Percentiles rank a stretch among this genome's conserved stretches.
Conservation (phyloP, 495 filamentous ascomycete species). For the Xylaria scruposa region DNA sequence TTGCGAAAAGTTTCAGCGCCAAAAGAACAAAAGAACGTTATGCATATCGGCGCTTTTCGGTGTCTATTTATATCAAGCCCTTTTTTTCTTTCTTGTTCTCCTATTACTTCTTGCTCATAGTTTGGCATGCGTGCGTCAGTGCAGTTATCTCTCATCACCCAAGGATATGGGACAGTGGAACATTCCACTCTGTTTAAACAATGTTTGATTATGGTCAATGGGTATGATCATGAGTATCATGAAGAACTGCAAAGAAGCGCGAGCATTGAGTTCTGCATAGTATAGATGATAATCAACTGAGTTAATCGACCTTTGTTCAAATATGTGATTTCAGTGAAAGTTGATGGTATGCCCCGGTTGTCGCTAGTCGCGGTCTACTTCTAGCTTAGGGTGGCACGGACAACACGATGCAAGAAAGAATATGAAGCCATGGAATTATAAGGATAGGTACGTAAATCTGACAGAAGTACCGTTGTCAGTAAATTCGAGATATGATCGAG, state of each 20-base stretch:
- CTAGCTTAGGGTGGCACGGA: not conserved
- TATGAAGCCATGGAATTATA: not conserved
- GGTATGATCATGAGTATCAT: not conserved
- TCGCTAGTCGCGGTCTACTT: too few species aligned
- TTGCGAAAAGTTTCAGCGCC: conserved; percentile 1
- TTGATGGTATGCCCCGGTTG: not conserved
- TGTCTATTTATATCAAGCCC: not conserved
- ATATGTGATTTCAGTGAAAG: not conserved
- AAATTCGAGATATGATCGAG: not conserved
- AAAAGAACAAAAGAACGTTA: conserved; percentile 15
- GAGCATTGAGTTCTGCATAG: not conserved
- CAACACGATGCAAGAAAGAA: not conserved
- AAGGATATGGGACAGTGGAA: not conserved
- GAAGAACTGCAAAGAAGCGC: not conserved
- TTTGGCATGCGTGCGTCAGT: not conserved
- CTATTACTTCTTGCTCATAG: not conserved
- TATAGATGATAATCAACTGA: not conserved
- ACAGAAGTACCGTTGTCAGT: not conserved
- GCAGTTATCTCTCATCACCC: not conserved
- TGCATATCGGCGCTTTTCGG: conserved; percentile 1
- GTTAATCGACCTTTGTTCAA: not conserved
- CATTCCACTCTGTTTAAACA: not conserved
- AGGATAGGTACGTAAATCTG: not conserved
- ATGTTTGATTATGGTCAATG: not conserved
- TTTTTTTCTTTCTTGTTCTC: not conserved